Conservation (phyloP, 2,329 filamentous ascomycete species). For the Apiospora pterosperma region DNA sequence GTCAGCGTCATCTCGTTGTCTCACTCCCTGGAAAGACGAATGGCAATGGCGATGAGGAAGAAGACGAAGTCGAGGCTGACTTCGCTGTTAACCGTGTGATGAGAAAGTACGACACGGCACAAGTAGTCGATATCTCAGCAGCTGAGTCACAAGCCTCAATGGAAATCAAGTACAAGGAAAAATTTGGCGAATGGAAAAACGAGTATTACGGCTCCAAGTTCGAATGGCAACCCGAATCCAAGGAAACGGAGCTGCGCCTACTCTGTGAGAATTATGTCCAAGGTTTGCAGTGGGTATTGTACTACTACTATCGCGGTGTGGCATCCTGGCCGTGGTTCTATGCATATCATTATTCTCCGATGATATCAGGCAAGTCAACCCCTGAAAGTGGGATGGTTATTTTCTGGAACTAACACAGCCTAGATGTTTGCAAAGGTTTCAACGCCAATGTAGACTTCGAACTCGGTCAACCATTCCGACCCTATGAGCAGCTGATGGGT, state of each 20-base stretch:
- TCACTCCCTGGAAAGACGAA: conserved; percentile 43
- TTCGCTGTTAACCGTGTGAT: conserved; percentile 82
- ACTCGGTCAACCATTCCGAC: conserved; percentile 90
- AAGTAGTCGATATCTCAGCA: conserved; percentile 73
- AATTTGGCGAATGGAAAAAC: conserved; percentile 91
- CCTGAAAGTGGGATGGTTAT: background rate
- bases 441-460: conserved; percentile 87
- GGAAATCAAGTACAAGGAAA: conserved; percentile 82
- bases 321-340: conserved; percentile 99
- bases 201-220: conserved; percentile 91
- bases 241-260: conserved; percentile 70
- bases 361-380: conserved; percentile 70
- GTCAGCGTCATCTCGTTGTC: conserved; percentile 49
- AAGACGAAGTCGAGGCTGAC: conserved; percentile 79
- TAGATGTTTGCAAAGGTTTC: conserved; percentile 84
- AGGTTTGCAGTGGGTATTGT: conserved; percentile 95
- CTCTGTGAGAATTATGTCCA: conserved; percentile 96
- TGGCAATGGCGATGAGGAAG: conserved; percentile 52
- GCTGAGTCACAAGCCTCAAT: conserved; percentile 78
- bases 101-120: conserved; percentile 86
- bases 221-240: conserved; percentile 76
- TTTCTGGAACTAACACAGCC: conserved; percentile 16
- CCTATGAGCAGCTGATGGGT: conserved; percentile 97
- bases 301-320: conserved; percentile 96
- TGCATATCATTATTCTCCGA: conserved; percentile 91